A percentile compares a stretch with the other conserved stretches of the same genome.
Evolutionary conservation across 2,329 filamentous ascomycete genomes (phyloP).

Genomic region (Teratosphaeria nubilosa): DNA sequence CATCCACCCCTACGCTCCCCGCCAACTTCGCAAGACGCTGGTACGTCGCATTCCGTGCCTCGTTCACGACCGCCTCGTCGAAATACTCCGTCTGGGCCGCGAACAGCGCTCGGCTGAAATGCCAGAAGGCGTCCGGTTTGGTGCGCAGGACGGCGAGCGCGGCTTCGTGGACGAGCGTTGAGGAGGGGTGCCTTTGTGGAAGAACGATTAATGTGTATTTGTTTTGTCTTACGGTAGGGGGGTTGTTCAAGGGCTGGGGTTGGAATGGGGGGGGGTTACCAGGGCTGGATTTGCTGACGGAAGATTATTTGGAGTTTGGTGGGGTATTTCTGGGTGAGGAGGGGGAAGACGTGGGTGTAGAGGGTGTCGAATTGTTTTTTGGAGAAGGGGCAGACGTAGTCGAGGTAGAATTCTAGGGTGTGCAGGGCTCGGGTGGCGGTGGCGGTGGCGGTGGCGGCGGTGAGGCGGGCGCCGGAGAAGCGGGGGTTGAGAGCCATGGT

Average conservation of each 20-base stretch:
- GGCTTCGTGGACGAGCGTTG: constrained; percentile 61
- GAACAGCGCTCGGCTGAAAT: constrained; percentile 62
- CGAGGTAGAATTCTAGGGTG: constrained; percentile 53
- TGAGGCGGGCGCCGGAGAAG: constrained; percentile 64
- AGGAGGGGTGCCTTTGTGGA: constrained; percentile 65
- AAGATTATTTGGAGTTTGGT: constrained; percentile 65
- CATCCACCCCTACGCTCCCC: constrained; percentile 56
- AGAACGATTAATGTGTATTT: background rate
- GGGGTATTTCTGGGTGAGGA: constrained; percentile 51
- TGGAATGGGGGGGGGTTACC: background rate
- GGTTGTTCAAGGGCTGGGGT: background rate
- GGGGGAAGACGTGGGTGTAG: constrained; percentile 53
- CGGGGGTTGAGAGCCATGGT: constrained; percentile 67
- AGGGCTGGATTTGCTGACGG: constrained; percentile 79
- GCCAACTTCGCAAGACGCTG: constrained; percentile 67
- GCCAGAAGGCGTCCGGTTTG: constrained; percentile 65
- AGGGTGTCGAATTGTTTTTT: constrained; percentile 70
- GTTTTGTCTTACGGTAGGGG: background rate
- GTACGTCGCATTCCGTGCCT: constrained; percentile 79
- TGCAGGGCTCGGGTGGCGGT: constrained; percentile 36
- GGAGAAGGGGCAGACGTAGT: constrained; percentile 72
- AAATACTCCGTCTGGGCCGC: constrained; percentile 67
- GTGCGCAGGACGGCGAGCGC: constrained; percentile 67
- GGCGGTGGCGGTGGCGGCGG: constrained; percentile 32
- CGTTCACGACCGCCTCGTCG: constrained; percentile 72